phyloP scores from a whole-genome alignment of 495 filamentous ascomycete genomes.

The Hypoxylon subgilvum region DNA sequence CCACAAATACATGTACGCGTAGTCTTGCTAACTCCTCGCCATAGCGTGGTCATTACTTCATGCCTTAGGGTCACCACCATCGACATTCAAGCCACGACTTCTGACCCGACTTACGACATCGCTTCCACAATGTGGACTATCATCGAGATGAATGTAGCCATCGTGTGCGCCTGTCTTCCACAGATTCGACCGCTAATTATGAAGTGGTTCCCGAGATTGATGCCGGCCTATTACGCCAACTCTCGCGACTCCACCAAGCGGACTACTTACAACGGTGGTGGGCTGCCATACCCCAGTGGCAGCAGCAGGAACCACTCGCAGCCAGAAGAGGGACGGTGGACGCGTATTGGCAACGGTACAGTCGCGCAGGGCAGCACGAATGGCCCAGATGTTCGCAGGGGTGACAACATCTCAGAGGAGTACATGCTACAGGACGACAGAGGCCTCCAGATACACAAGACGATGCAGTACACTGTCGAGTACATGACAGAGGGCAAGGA shows the following conservation, averaged over 20 bases:
- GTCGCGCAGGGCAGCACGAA: slow-evolving; percentile 3
- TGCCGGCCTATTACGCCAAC: slow-evolving; percentile 22
- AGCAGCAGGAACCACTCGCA: slow-evolving; percentile 10
- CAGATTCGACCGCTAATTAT: slow-evolving; percentile 36
- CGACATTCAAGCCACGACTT: slow-evolving; percentile 35
- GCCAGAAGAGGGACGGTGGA: slow-evolving; percentile 22
- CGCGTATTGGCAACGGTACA: slow-evolving; percentile 1
- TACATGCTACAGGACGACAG: slow-evolving; percentile 31
- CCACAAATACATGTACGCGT: background rate
- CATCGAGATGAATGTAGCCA: slow-evolving; percentile 53
- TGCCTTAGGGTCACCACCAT: slow-evolving; percentile 41
- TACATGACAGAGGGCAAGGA: slow-evolving; percentile 24
- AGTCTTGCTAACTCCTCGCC: slow-evolving; percentile 7
- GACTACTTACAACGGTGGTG: slow-evolving; percentile 1
- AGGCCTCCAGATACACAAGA: slow-evolving; percentile 36
- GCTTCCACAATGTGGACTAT: slow-evolving; percentile 55
- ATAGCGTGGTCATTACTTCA: slow-evolving; percentile 42
- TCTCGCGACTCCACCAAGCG: slow-evolving; percentile 20
- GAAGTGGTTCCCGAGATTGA: slow-evolving; percentile 35
- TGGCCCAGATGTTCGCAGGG: slow-evolving; percentile 18
- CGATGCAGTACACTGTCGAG: slow-evolving; percentile 39
- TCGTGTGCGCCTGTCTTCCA: slow-evolving; percentile 58
- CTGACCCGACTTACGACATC: slow-evolving; percentile 42
- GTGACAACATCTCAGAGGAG: slow-evolving; percentile 26
- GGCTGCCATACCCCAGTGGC: slow-evolving; percentile 13